A percentile compares a stretch with the other conserved stretches of the same genome.
phyloP scores from a whole-genome alignment of 2,329 filamentous ascomycete species.

The Teratosphaeria epicoccoides region DNA sequence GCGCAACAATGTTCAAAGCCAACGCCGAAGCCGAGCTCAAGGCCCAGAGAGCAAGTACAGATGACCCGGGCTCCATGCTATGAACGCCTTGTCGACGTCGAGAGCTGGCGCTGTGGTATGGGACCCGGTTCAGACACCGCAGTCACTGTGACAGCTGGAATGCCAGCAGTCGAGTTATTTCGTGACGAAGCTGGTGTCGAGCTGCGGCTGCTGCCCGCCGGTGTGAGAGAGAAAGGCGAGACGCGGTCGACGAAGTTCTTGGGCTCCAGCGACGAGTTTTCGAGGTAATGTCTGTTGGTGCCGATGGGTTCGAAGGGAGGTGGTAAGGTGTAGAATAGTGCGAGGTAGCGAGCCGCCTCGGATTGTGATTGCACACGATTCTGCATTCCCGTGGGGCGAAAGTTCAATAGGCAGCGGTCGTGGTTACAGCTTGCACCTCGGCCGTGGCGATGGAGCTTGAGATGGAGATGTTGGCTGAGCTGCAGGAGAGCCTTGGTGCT shows the following conservation, averaged over 20 bases:
- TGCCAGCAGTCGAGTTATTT: background rate
- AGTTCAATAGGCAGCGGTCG: background rate
- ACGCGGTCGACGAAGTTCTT: background rate
- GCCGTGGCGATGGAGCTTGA: background rate
- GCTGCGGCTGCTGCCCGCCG: background rate
- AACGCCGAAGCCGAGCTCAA: background rate
- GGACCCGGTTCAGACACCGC: background rate
- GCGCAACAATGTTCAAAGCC: background rate
- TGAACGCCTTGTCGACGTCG: background rate
- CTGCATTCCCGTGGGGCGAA: background rate
- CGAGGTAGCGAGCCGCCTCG: slow-evolving; percentile 5
- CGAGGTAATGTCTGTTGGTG: background rate
- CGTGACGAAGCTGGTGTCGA: background rate
- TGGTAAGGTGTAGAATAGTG: slow-evolving; percentile 1
- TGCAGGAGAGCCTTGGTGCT: background rate
- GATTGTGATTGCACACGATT: background rate
- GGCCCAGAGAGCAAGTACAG: background rate
- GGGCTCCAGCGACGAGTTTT: background rate
- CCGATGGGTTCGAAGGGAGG: background rate
- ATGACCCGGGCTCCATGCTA: background rate
- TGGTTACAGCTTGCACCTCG: background rate
- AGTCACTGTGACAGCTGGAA: background rate
- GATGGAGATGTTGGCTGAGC: background rate
- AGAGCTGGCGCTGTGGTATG: background rate
- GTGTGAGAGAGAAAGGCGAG: background rate